phyloP scores from a whole-genome alignment of 208 protist genomes.

The Trypanosoma vivax region DNA sequence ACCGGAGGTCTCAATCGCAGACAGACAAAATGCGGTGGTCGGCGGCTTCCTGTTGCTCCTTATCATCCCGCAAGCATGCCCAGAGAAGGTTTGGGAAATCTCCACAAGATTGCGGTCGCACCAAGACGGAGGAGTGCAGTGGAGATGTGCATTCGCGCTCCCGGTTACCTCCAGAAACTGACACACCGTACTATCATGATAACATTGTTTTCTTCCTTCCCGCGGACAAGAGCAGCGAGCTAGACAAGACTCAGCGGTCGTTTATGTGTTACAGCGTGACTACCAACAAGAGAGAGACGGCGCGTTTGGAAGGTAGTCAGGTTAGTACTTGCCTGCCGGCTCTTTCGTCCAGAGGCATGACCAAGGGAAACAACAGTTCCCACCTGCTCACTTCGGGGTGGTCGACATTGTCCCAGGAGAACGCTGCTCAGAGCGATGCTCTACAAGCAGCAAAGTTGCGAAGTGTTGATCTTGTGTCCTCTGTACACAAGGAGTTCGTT shows the following conservation, averaged over 20 bases:
- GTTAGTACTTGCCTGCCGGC: too few relatives aligned
- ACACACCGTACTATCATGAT: constrained; percentile 15
- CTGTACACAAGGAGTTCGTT: constrained; percentile 6
- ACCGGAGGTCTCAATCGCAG: neutral
- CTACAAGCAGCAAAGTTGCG: neutral
- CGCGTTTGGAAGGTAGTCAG: too few relatives aligned
- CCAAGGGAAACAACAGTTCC: too few relatives aligned
- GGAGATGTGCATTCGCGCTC: too few relatives aligned
- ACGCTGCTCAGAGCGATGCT: neutral
- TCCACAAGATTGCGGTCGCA: too few relatives aligned
- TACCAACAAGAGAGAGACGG: constrained; percentile 2
- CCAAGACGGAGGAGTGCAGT: neutral
- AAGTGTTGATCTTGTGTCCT: constrained; percentile 7
- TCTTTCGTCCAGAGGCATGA: too few relatives aligned
- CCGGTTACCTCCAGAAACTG: too few relatives aligned
- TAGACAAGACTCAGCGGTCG: neutral
- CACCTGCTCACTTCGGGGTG: too few relatives aligned
- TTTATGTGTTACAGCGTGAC: constrained; percentile 8
- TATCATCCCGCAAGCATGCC: too few relatives aligned
- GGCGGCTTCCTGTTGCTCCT: too few relatives aligned
- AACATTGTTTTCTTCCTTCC: constrained; percentile 11
- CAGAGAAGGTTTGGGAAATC: too few relatives aligned
- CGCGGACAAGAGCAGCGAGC: neutral
- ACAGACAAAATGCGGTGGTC: neutral
- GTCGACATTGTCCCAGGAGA: too few relatives aligned